A percentile compares a stretch with the other conserved stretches of the same genome.
Conservation (phyloP, 2,329 filamentous ascomycete species). For the Xylariaceae sp. region DNA sequence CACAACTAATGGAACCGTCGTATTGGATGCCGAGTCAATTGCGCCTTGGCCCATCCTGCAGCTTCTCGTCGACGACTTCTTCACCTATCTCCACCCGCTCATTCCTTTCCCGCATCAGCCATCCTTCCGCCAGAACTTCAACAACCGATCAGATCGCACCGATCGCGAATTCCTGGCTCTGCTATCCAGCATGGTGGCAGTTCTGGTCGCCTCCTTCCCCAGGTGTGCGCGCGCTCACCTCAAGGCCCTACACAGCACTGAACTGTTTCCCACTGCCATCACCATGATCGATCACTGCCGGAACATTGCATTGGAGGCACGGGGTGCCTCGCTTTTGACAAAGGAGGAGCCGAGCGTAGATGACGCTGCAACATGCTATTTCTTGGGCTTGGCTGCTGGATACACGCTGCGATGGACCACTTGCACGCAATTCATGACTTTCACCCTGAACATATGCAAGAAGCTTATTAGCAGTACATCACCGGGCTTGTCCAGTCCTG, state of each 20-base stretch:
- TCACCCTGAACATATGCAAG: slow-evolving; percentile 65
- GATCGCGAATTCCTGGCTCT: slow-evolving; percentile 66
- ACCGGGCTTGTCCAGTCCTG: slow-evolving; percentile 32
- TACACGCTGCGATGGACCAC: slow-evolving; percentile 66
- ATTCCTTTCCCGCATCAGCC: slow-evolving; percentile 76
- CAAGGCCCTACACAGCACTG: slow-evolving; percentile 60
- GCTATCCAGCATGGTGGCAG: slow-evolving; percentile 69
- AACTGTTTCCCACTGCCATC: slow-evolving; percentile 64
- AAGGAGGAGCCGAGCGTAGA: slow-evolving; percentile 54
- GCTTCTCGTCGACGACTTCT: slow-evolving; percentile 74
- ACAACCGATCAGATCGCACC: slow-evolving; percentile 60
- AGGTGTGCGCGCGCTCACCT: slow-evolving; percentile 66
- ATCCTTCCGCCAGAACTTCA: slow-evolving; percentile 67
- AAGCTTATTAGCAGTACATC: slow-evolving; percentile 62
- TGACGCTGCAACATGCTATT: slow-evolving; percentile 71
- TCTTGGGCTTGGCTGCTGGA: slow-evolving; percentile 61
- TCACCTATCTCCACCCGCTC: slow-evolving; percentile 75
- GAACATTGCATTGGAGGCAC: slow-evolving; percentile 62
- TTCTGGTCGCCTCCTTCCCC: slow-evolving; percentile 72
- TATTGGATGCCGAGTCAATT: slow-evolving; percentile 64
- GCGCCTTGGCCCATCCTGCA: slow-evolving; percentile 65
- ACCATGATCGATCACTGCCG: slow-evolving; percentile 68
- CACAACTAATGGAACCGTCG: slow-evolving; percentile 32
- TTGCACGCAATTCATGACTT: slow-evolving; percentile 68
- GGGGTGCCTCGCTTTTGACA: slow-evolving; percentile 46